Evolutionary conservation across 345 rosid genomes (phyloP).

Genomic region (Hirschfeldia incana): DNA sequence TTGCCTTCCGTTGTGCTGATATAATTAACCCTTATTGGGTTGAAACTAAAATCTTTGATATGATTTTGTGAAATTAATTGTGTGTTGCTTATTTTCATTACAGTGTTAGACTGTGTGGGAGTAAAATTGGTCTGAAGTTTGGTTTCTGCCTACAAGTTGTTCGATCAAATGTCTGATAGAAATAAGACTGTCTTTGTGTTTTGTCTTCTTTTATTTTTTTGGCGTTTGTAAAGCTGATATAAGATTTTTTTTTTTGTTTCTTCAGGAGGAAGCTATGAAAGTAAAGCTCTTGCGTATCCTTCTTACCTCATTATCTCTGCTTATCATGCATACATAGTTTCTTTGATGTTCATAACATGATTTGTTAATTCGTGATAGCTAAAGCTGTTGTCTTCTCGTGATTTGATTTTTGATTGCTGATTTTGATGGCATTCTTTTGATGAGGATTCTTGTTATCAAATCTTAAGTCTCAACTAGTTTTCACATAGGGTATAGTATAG

Average conservation of each 20-base stretch:
- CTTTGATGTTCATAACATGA: background rate
- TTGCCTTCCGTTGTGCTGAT: background rate
- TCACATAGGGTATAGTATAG: background rate
- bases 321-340: background rate
- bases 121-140: background rate
- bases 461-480: background rate
- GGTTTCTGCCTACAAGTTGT: background rate
- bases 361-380: background rate
- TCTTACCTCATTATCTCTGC: background rate
- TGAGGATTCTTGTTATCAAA: background rate
- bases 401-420: background rate
- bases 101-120: background rate
- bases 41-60: background rate
- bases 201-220: background rate
- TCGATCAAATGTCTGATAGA: conserved; percentile 13
- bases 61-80: background rate
- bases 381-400: background rate
- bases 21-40: background rate
- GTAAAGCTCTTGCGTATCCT: conserved; percentile 22
- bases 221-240: background rate
- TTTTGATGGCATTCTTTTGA: conserved; percentile 1
- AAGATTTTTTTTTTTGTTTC: background rate
- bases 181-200: background rate
- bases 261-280: conserved; percentile 16
- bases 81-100: background rate